Conservation (phyloP, 2,329 filamentous ascomycete species). For the Diplodia mutila region DNA sequence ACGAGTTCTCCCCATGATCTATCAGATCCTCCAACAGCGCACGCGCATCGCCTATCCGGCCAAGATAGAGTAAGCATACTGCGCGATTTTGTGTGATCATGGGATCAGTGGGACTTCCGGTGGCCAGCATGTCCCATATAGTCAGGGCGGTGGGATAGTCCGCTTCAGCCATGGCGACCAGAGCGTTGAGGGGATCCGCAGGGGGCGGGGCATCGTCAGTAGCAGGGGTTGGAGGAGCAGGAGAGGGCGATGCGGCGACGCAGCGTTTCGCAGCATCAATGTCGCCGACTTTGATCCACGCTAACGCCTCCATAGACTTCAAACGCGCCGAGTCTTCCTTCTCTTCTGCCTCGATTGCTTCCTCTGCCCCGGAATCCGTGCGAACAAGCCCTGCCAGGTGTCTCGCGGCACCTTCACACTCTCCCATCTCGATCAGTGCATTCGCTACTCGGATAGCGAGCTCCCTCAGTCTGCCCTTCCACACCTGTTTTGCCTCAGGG, state of each 20-base stretch:
- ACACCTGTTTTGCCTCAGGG: constrained; percentile 62
- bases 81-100: constrained; percentile 82
- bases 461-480: constrained; percentile 74
- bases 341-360: constrained; percentile 35
- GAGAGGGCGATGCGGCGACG: constrained; percentile 42
- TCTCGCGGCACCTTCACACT: constrained; percentile 75
- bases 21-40: constrained; percentile 69
- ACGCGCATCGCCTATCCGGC: constrained; percentile 67
- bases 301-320: constrained; percentile 59
- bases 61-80: constrained; percentile 81
- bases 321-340: constrained; percentile 36
- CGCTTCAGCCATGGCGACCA: constrained; percentile 79
- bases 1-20: constrained; percentile 55
- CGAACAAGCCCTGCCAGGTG: constrained; percentile 66
- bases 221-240: constrained; percentile 17
- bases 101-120: constrained; percentile 58
- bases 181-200: constrained; percentile 61
- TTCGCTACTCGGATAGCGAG: constrained; percentile 69
- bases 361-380: constrained; percentile 54
- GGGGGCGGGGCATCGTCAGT: constrained; percentile 20
- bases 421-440: constrained; percentile 82
- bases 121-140: constrained; percentile 62
- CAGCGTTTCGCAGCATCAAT: constrained; percentile 66
- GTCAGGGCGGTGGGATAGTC: constrained; percentile 67
- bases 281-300: constrained; percentile 81